Evolutionary conservation across 1,284 basidiomycete species (phyloP), one percentile per base, ranked within the genome.

Genomic region (Ceraceosorus bombacis): DNA sequence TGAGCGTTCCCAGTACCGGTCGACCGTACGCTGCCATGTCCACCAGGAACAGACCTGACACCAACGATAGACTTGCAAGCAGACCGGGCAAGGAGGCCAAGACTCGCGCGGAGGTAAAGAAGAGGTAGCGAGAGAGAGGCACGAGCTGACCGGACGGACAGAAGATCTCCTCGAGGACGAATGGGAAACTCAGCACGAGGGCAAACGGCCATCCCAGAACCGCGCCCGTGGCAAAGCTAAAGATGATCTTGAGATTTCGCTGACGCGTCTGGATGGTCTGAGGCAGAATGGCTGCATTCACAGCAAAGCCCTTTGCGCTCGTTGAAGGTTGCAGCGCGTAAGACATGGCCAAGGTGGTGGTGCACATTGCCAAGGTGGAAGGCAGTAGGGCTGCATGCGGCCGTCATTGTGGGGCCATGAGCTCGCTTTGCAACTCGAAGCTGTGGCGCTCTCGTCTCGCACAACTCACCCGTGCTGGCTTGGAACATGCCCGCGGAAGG

Each of bases 121-220:
- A 63, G 64, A 48, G 56, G 41, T 9, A 55, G 46, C 59, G 55
- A 8, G 13, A 53, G 43, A 43, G 60, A 37, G 63, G 60, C 37
- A 69, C 55, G 53, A 61, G 46, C 61, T 69, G 66, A 5, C 83
- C 84, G 10, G 88, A 87, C 53, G 81, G 83, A 10, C 95, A 73
- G 73, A 92, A 87, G 13, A 97, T 80, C 78, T 97, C 90, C 77
- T 98, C 95, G 59, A 90, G 76, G 3, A 95, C 85, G 70, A 94
- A 95, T 0, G 95, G 95, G 10, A 94, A 78, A 0, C 89, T 85
- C 5, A 97, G 81, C 0, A 89, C 85, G 3, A 92, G 82, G 8
- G 89, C 83, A 77, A 97, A 99, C 0, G 95, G 95, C 95, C 95
- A 98, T 13, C 94, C 95, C 41, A 94, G 82, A 53, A 98, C 84